These are phyloP conservation scores for Monascus ruber DNA, from an alignment of 2,329 filamentous ascomycete genomes.

Conservation along the genomic window DNA sequence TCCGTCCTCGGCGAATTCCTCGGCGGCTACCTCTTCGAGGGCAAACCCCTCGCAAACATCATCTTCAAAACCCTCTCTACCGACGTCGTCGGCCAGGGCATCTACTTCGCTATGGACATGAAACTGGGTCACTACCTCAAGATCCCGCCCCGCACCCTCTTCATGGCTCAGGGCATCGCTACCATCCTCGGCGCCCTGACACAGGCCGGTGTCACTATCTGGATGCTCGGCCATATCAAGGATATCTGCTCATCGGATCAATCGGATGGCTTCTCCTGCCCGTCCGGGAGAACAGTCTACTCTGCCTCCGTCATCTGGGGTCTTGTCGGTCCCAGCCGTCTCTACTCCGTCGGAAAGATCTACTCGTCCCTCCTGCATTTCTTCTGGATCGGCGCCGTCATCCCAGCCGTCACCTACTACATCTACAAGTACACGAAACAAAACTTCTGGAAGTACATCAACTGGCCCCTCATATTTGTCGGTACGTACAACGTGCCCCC, in stretches of 20 bases:
- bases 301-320: conserved; percentile 61
- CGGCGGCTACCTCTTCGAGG: conserved; percentile 19
- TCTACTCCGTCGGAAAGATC: conserved; percentile 49
- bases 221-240: conserved; percentile 33
- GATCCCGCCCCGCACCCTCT: conserved; percentile 35
- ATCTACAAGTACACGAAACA: conserved; percentile 50
- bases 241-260: conserved; percentile 41
- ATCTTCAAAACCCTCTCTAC: conserved; percentile 19
- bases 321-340: conserved; percentile 54
- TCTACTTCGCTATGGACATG: conserved; percentile 18
- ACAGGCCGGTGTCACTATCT: conserved; percentile 35
- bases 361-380: conserved; percentile 56
- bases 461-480: conserved; percentile 53
- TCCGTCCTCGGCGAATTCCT: conserved; percentile 6
- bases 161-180: conserved; percentile 38
- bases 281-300: conserved; percentile 47
- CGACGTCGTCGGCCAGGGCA: conserved; percentile 15
- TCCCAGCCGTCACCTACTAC: conserved; percentile 46
- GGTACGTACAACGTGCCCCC: conserved; percentile 43
- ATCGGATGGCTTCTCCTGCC: conserved; percentile 47
- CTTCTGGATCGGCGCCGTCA: conserved; percentile 53
- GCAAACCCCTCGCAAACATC: conserved; percentile 20
- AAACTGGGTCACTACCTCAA: conserved; percentile 16
- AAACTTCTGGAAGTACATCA: conserved; percentile 51
- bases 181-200: conserved; percentile 36